Conservation (phyloP, 2,329 filamentous ascomycete genomes). For the Ceratocystis huliohia region DNA sequence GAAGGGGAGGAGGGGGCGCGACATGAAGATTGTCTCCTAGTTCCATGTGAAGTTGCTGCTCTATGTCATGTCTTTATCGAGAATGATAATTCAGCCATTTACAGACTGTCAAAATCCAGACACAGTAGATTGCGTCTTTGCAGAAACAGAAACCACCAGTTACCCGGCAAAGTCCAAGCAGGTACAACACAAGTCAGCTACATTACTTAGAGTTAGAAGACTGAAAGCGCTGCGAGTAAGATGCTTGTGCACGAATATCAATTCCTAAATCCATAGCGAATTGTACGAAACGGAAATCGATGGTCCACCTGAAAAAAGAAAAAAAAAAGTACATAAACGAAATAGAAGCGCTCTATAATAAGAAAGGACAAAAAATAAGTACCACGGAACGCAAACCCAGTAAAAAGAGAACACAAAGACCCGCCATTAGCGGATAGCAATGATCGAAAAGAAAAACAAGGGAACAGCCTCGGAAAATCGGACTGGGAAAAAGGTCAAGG, state of each 20-base stretch:
- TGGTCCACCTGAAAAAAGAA: background rate
- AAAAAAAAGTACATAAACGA: background rate
- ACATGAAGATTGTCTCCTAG: too few relatives aligned
- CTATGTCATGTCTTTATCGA: background rate
- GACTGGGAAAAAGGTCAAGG: background rate
- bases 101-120: background rate
- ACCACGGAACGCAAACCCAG: background rate
- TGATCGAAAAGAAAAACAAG: background rate
- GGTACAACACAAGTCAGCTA: too few relatives aligned
- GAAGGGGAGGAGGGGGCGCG: background rate
- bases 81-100: background rate
- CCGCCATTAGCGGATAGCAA: background rate
- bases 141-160: too few relatives aligned
- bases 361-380: slow-evolving; percentile 1
- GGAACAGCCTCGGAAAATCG: background rate
- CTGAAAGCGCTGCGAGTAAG: too few relatives aligned
- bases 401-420: background rate
- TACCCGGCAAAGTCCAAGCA: too few relatives aligned
- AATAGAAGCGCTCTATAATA: background rate
- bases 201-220: too few relatives aligned
- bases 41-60: background rate
- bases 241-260: too few relatives aligned
- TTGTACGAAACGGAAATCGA: background rate
- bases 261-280: too few relatives aligned
- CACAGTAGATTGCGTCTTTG: too few relatives aligned